Evolutionary conservation across 805 yeast genomes (phyloP).

Genomic region (Ogataea ramenticola): DNA sequence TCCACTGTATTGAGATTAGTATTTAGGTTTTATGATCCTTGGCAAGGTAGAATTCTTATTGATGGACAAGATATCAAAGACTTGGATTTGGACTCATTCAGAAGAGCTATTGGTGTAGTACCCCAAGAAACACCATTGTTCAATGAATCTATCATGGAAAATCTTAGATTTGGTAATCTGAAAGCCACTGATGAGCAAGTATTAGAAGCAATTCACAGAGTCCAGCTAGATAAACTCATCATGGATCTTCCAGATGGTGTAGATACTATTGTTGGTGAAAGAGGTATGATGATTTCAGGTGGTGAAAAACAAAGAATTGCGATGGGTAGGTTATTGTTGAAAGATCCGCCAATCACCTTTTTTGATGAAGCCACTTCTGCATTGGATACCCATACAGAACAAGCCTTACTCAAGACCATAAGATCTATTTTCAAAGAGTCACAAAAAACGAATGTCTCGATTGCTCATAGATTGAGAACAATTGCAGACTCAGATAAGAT

Average conservation of each 20-base stretch:
- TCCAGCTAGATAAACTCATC: slow-evolving; percentile 60
- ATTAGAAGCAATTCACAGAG: slow-evolving; percentile 51
- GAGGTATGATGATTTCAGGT: slow-evolving; percentile 99
- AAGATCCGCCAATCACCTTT: slow-evolving; percentile 82
- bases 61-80: slow-evolving; percentile 85
- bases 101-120: slow-evolving; percentile 79
- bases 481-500: slow-evolving; percentile 93
- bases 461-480: slow-evolving; percentile 91
- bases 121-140: slow-evolving; percentile 97
- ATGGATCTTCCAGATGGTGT: slow-evolving; percentile 74
- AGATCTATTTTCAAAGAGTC: slow-evolving; percentile 52
- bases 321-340: slow-evolving; percentile 81
- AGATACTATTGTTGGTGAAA: slow-evolving; percentile 86
- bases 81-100: slow-evolving; percentile 66
- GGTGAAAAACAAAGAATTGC: slow-evolving; percentile 97
- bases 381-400: slow-evolving; percentile 93
- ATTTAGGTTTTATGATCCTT: slow-evolving; percentile 85
- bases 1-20: slow-evolving; percentile 79
- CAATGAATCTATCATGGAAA: slow-evolving; percentile 83
- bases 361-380: slow-evolving; percentile 98
- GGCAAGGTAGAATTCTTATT: slow-evolving; percentile 66
- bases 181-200: slow-evolving; percentile 71
- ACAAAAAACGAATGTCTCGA: slow-evolving; percentile 70
- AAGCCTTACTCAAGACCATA: slow-evolving; percentile 69
- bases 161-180: slow-evolving; percentile 78